phyloP scores from a whole-genome alignment of 345 rosid species.

The Linum trigynum region DNA sequence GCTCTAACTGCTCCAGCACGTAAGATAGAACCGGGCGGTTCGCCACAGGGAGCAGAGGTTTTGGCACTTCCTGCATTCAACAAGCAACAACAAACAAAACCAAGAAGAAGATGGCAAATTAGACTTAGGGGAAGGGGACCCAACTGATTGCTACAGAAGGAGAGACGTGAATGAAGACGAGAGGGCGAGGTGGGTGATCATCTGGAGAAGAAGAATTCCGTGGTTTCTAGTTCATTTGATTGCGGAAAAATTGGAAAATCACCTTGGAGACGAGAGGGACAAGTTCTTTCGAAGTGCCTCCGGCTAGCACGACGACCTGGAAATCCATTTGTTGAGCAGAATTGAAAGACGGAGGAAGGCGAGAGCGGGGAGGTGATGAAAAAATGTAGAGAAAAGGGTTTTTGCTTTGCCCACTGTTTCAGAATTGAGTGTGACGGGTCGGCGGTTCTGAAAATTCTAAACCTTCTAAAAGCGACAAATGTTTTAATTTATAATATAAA shows the following conservation, averaged over 20 bases:
- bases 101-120: not conserved
- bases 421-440: not conserved
- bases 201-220: not conserved
- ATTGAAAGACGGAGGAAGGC: not conserved
- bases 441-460: not conserved
- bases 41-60: constrained; percentile 87
- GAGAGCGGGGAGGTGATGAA: not conserved
- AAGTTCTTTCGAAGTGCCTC: constrained; percentile 68
- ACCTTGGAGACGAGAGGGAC: constrained; percentile 88
- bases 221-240: too few relatives aligned
- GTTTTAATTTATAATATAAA: too few relatives aligned
- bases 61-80: constrained; percentile 69
- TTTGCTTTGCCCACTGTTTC: not conserved
- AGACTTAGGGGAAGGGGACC: not conserved
- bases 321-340: constrained; percentile 50
- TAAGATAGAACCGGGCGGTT: constrained; percentile 84
- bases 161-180: not conserved
- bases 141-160: not conserved
- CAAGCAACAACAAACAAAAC: not conserved
- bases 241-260: not conserved
- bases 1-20: constrained; percentile 73
- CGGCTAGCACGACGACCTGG: constrained; percentile 85
- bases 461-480: not conserved
- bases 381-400: not conserved
- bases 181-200: not conserved